Percentiles rank a stretch among this genome's conserved stretches.
Evolutionary conservation across 192 early-diverging fungal species (phyloP).

Genomic region (Endogone sp.): DNA sequence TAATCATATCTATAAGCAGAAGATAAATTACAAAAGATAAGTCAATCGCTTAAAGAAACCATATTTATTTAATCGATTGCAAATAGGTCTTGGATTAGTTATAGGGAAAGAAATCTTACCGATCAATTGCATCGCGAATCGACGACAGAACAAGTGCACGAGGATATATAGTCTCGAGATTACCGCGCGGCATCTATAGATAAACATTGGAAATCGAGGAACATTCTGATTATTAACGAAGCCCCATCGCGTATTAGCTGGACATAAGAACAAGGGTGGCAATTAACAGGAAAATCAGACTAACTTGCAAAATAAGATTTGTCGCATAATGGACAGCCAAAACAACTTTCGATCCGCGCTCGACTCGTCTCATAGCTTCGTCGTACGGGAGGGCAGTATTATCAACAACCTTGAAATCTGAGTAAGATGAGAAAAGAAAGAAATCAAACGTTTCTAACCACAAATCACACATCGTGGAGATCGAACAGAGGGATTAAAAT

Average conservation of each 20-base stretch:
- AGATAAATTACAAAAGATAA: too few relatives aligned
- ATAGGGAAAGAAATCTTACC: slow-evolving; percentile 17
- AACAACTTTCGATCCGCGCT: slow-evolving; percentile 88
- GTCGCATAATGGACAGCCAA: slow-evolving; percentile 65
- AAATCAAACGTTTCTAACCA: too few relatives aligned
- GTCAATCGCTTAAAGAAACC: too few relatives aligned
- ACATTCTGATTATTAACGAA: slow-evolving; percentile 7
- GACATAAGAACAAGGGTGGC: not conserved
- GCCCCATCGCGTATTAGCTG: not conserved
- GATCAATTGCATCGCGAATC: slow-evolving; percentile 58
- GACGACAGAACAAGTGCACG: slow-evolving; percentile 81
- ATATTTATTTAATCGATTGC: too few relatives aligned
- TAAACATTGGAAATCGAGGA: slow-evolving; percentile 10
- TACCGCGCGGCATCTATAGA: slow-evolving; percentile 91
- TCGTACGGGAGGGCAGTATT: slow-evolving; percentile 48
- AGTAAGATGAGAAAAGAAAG: not conserved
- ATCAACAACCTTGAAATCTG: slow-evolving; percentile 41
- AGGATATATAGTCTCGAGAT: slow-evolving; percentile 90
- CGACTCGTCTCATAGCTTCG: slow-evolving; percentile 73
- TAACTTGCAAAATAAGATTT: slow-evolving; percentile 67
- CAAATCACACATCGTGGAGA: too few relatives aligned
- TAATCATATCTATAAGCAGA: slow-evolving; percentile 54
- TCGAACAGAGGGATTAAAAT: too few relatives aligned
- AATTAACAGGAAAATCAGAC: not conserved
- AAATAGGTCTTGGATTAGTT: not conserved